Percentiles rank a stretch among this genome's conserved stretches.
Conservation (phyloP, 2,329 filamentous ascomycete species). For the Anisogramma anomala region DNA sequence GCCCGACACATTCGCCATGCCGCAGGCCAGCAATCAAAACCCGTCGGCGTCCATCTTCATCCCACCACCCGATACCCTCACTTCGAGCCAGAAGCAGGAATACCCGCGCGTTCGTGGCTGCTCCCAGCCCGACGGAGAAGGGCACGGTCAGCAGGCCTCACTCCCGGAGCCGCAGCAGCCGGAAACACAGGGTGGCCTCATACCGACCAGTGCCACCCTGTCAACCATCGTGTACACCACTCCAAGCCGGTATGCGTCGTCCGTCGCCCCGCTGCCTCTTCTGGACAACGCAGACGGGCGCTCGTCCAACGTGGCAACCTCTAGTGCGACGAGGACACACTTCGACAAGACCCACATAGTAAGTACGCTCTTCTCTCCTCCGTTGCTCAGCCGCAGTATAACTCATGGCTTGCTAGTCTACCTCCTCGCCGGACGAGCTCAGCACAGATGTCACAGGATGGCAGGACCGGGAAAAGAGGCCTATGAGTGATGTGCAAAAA, state of each 20-base stretch:
- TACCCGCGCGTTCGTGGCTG: constrained; percentile 22
- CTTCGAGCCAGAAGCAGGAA: constrained; percentile 27
- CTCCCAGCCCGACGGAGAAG: constrained; percentile 15
- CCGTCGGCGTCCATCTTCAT: constrained; percentile 23
- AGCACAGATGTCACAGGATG: neutral
- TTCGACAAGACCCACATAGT: neutral
- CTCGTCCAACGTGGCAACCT: constrained; percentile 2
- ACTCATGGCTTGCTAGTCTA: constrained; percentile 5
- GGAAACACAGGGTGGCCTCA: constrained; percentile 7
- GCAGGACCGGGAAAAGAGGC: constrained; percentile 5
- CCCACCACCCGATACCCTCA: constrained; percentile 22
- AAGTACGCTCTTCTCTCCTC: neutral
- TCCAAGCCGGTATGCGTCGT: constrained; percentile 22
- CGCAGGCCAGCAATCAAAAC: neutral
- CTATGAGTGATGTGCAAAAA: constrained; percentile 3
- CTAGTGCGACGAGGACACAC: neutral
- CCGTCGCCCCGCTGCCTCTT: constrained; percentile 9
- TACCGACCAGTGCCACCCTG: constrained; percentile 17
- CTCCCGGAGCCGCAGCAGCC: constrained; percentile 5
- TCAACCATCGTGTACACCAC: constrained; percentile 27
- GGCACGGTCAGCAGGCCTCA: constrained; percentile 1
- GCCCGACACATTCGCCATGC: constrained; percentile 4
- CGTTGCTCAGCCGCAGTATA: neutral
- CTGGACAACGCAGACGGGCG: neutral
- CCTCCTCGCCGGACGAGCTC: constrained; percentile 11